Conservation (phyloP, 176 grass and related monocot species). For the Aegilops longissima region DNA sequence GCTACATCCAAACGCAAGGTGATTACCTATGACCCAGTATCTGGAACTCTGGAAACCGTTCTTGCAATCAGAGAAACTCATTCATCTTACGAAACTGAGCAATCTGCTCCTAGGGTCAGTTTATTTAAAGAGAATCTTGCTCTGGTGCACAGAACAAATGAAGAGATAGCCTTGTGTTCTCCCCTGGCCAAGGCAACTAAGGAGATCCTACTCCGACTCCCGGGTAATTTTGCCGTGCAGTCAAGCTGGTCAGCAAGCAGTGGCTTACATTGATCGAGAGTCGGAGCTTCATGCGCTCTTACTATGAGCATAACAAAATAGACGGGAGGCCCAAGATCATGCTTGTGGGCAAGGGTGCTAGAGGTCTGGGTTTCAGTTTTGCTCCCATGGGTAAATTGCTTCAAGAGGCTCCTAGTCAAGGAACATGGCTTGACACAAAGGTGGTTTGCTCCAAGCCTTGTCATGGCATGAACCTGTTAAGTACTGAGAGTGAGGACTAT, state of each 20-base stretch:
- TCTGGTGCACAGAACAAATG: not conserved
- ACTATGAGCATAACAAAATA: not conserved
- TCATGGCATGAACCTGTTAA: not conserved
- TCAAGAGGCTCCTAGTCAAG: not conserved
- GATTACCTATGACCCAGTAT: not conserved
- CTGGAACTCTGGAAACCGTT: not conserved
- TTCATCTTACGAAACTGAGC: not conserved
- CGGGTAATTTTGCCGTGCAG: not conserved
- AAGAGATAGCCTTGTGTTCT: slow-evolving; percentile 9
- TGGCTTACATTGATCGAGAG: not conserved
- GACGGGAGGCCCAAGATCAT: not conserved
- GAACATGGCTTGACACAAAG: not conserved
- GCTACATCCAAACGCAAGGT: slow-evolving; percentile 26
- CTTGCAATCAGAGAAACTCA: not conserved
- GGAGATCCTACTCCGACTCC: not conserved
- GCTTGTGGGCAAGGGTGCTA: not conserved
- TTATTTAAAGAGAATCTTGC: slow-evolving; percentile 1
- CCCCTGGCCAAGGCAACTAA: not conserved
- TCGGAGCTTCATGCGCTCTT: not conserved
- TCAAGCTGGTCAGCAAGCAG: not conserved
- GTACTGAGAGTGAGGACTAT: not conserved
- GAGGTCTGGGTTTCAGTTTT: not conserved
- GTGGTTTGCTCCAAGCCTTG: not conserved
- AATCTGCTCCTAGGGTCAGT: not conserved
- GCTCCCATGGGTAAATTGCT: not conserved